These are phyloP conservation scores for Firmiana major DNA, from an alignment of 345 rosid species.

Conservation along the genomic window DNA sequence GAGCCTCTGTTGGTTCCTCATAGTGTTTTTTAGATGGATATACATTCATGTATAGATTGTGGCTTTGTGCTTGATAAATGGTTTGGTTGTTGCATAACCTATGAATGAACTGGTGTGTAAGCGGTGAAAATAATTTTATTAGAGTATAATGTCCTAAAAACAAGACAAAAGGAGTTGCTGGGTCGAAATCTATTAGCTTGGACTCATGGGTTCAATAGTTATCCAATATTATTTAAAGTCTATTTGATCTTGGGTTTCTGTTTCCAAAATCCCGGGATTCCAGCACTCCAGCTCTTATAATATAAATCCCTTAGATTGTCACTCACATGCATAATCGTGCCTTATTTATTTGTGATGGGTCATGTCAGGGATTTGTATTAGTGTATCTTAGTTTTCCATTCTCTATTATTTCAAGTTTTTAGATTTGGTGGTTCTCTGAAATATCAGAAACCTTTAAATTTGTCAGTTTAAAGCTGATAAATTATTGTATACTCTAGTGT, in stretches of 20 bases:
- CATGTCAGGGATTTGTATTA: neutral
- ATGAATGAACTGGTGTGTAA: neutral
- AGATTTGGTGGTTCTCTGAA: neutral
- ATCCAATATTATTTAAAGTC: neutral
- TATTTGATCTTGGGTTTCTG: neutral
- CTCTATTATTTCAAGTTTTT: neutral
- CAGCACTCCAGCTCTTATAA: neutral
- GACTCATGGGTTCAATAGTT: neutral
- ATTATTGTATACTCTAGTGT: neutral
- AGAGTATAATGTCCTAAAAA: neutral
- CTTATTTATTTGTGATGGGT: neutral
- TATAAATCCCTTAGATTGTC: neutral
- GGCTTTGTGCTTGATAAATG: neutral
- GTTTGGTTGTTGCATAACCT: neutral
- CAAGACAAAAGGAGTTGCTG: neutral
- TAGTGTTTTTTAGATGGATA: neutral
- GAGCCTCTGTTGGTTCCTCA: neutral
- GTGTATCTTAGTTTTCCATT: neutral
- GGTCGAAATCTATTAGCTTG: neutral
- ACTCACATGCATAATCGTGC: neutral
- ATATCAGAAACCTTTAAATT: neutral
- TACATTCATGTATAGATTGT: neutral
- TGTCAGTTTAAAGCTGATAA: neutral
- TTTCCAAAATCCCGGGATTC: neutral
- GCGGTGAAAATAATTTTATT: neutral